Evolutionary conservation across 2,329 filamentous ascomycete genomes (phyloP).

Genomic region (Graphiopsis chlorocephala): DNA sequence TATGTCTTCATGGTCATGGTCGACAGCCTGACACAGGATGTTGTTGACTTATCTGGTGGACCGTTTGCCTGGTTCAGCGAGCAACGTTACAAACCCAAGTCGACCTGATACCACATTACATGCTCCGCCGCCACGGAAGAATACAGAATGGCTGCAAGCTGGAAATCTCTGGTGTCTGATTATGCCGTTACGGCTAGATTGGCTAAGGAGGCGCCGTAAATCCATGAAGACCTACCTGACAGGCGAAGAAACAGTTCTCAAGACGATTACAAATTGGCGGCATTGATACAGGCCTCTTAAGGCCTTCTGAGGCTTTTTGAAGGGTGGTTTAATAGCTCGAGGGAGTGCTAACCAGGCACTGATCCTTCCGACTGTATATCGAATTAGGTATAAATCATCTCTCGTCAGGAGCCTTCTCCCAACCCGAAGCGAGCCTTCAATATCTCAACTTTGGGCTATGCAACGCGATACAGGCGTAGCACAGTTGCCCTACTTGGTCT

Average conservation of each 20-base stretch:
- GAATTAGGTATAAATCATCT: not conserved
- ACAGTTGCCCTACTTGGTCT: conserved; percentile 7
- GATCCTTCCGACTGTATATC: not conserved
- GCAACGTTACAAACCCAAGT: not conserved
- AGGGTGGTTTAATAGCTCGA: not conserved
- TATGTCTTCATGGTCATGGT: conserved; percentile 15
- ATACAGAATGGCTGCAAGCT: not conserved
- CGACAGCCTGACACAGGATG: conserved; percentile 10
- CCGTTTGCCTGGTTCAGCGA: conserved; percentile 7
- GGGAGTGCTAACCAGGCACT: not conserved
- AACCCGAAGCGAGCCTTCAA: not conserved
- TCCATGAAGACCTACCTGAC: not conserved
- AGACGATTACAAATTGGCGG: not conserved
- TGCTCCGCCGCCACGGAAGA: not conserved
- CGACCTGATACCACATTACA: not conserved
- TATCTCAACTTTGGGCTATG: not conserved
- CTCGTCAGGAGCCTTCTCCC: not conserved
- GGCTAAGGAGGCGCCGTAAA: not conserved
- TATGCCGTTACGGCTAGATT: not conserved
- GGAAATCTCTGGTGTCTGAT: not conserved
- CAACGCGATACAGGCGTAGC: not conserved
- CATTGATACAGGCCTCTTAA: not conserved
- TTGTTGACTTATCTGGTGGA: conserved; percentile 1
- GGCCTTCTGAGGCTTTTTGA: not conserved
- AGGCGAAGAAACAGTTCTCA: no score